Percentiles rank a stretch among this genome's conserved stretches.
Conservation (phyloP, 1,139 yeast species). For the Casaregolazyma suthepensis region DNA sequence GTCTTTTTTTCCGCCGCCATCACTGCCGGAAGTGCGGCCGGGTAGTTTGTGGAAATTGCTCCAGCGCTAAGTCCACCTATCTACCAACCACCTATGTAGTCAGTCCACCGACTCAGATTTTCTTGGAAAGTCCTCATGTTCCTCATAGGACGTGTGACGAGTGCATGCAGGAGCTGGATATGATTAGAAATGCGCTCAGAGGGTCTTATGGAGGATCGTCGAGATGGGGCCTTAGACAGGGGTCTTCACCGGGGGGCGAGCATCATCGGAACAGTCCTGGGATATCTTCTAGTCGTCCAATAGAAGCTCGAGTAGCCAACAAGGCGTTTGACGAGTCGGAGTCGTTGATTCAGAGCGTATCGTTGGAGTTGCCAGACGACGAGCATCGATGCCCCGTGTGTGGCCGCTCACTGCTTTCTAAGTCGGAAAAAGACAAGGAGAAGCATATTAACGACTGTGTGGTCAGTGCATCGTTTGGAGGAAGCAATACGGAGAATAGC, state of each 20-base stretch:
- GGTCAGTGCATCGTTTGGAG: slow-evolving; percentile 56
- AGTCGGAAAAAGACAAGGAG: slow-evolving; percentile 47
- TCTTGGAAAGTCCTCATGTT: slow-evolving; percentile 44
- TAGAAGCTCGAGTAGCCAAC: not conserved
- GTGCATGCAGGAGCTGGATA: slow-evolving; percentile 57
- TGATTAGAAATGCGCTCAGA: slow-evolving; percentile 40
- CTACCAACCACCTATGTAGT: slow-evolving; percentile 47
- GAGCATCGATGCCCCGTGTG: slow-evolving; percentile 52
- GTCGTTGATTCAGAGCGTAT: slow-evolving; percentile 27
- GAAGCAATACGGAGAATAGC: slow-evolving; percentile 45
- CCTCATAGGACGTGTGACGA: slow-evolving; percentile 66
- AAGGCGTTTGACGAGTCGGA: slow-evolving; percentile 17
- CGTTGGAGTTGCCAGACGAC: slow-evolving; percentile 26
- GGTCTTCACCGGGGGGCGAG: not conserved
- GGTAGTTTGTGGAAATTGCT: slow-evolving; percentile 65
- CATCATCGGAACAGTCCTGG: not conserved
- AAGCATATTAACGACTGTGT: slow-evolving; percentile 68
- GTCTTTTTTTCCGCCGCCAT: slow-evolving; percentile 73
- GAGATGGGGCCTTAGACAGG: not conserved
- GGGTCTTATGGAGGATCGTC: slow-evolving; percentile 7
- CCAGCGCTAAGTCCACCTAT: slow-evolving; percentile 42
- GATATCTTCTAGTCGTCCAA: not conserved
- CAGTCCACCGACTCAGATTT: slow-evolving; percentile 41
- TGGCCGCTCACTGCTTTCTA: slow-evolving; percentile 33
- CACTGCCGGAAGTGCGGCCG: slow-evolving; percentile 83